Evolutionary conservation across 768 basidiomycete species (phyloP), one percentile per base, ranked within the genome.

Genomic region (Naganishia vishniacii): DNA sequence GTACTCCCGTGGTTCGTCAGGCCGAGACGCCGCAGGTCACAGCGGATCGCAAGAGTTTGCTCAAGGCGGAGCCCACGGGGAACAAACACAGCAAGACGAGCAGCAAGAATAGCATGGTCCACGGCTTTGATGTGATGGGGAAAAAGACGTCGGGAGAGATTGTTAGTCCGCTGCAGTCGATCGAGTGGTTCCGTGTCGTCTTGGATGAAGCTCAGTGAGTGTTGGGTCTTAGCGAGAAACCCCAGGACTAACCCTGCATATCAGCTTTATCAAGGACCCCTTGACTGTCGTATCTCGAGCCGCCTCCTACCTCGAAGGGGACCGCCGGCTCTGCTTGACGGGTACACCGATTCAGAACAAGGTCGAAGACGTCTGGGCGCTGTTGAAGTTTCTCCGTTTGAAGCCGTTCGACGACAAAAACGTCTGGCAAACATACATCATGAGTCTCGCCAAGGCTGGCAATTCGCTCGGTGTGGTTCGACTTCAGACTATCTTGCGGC

Each of bases 281-380:
- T 83, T 84, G 25, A 99, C 95, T 1, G 90, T 98, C 45, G 93
- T 88, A 46, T 91, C 92, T 67, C 86, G 90, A 62, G 95, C 95
- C 7, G 92, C 88, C 13, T 98, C 95, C 77, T 92, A 95, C 75
- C 83, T 99, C 51, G 83, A 88, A 77, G 91, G 95, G 16, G 90
- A 97, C 73, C 86, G 95, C 59, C 86, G 95, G 16, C 81, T 97
- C 45, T 93, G 91, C 76, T 81, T 99, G 42, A 93, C 93, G n/a
- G 95, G 95, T 62, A 99, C 95, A 8, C 95, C 95, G 0, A 91
- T 99, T 40, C 95, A 99, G 80, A 99, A 99, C 82, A 95, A 94
- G 78, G 84, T 98, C 59, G 95, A 98, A 79, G 95, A 99, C 73
- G 88, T 99, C 53, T 98, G 88, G 77, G 95, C 95, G 4, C 81